Percentiles rank a stretch among this genome's conserved stretches.
phyloP scores from a whole-genome alignment of 768 basidiomycete species.

The Russula ochroleuca region DNA sequence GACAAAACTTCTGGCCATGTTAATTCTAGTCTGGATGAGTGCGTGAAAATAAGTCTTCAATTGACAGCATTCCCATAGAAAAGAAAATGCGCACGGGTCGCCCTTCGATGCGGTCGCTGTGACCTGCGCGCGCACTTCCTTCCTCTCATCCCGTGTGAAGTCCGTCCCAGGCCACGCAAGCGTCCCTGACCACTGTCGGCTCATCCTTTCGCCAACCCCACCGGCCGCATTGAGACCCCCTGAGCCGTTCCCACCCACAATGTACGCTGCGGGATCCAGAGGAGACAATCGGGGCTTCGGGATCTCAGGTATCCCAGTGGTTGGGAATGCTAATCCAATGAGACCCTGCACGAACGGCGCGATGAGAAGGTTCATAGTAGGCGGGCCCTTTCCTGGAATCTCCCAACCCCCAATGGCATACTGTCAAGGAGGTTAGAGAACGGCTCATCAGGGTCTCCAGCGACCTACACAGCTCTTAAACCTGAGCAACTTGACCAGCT shows the following conservation, averaged over 20 bases:
- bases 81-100: conserved; percentile 17
- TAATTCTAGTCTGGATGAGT: not conserved
- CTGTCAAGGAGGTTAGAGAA: conserved; percentile 12
- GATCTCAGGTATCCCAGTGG: conserved; percentile 22
- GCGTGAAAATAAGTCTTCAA: not conserved
- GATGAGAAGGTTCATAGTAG: conserved; percentile 23
- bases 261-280: not conserved
- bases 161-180: conserved; percentile 17
- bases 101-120: conserved; percentile 12
- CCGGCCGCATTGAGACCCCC: not conserved
- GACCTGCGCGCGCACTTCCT: conserved; percentile 24
- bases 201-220: too few species aligned
- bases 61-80: not conserved
- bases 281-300: conserved; percentile 6
- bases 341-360: conserved; percentile 15
- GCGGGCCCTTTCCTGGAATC: conserved; percentile 15
- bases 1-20: conserved; percentile 23
- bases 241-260: not conserved
- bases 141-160: conserved; percentile 13
- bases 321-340: conserved; percentile 22
- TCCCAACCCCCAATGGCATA: conserved; percentile 26
- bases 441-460: not conserved
- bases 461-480: conserved; percentile 18
- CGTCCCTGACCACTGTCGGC: conserved; percentile 20
- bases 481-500: conserved; percentile 20